Evolutionary conservation across 2,329 filamentous ascomycete species (phyloP).

Genomic region (Aspergillus sp.): DNA sequence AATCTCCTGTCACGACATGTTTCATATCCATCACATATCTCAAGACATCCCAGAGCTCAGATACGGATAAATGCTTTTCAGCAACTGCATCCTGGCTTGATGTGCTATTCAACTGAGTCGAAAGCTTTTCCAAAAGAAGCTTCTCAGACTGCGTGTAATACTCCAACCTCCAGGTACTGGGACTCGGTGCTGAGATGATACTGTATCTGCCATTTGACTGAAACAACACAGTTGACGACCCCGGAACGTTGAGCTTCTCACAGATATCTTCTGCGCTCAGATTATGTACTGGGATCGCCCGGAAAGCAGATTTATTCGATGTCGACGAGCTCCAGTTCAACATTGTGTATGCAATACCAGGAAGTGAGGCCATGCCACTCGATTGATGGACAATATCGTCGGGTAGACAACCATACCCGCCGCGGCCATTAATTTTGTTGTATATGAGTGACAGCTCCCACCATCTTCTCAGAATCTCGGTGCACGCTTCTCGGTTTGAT

Average conservation of each 20-base stretch:
- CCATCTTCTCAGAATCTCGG: slow-evolving; percentile 69
- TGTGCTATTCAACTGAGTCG: not conserved
- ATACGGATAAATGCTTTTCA: slow-evolving; percentile 18
- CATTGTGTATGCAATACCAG: slow-evolving; percentile 48
- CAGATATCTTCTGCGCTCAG: slow-evolving; percentile 32
- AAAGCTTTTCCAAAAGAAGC: slow-evolving; percentile 23
- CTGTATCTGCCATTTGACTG: slow-evolving; percentile 45
- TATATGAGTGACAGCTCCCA: slow-evolving; percentile 64
- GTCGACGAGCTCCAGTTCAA: slow-evolving; percentile 31
- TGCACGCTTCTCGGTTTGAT: slow-evolving; percentile 57
- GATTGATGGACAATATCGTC: slow-evolving; percentile 18
- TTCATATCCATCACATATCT: slow-evolving; percentile 41
- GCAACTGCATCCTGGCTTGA: not conserved
- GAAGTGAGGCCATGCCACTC: slow-evolving; percentile 17
- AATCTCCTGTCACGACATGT: slow-evolving; percentile 32
- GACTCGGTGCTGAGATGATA: slow-evolving; percentile 35
- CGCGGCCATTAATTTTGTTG: slow-evolving; percentile 45
- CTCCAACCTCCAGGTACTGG: slow-evolving; percentile 36
- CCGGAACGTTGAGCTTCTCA: slow-evolving; percentile 32
- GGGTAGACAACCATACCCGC: slow-evolving; percentile 18
- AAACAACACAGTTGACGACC: slow-evolving; percentile 33
- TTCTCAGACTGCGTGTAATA: slow-evolving; percentile 25
- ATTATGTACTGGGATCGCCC: slow-evolving; percentile 20
- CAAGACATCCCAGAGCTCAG: slow-evolving; percentile 34
- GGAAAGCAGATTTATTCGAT: slow-evolving; percentile 23